phyloP scores from a whole-genome alignment of 1,284 basidiomycete genomes.

The Meira nashicola region DNA sequence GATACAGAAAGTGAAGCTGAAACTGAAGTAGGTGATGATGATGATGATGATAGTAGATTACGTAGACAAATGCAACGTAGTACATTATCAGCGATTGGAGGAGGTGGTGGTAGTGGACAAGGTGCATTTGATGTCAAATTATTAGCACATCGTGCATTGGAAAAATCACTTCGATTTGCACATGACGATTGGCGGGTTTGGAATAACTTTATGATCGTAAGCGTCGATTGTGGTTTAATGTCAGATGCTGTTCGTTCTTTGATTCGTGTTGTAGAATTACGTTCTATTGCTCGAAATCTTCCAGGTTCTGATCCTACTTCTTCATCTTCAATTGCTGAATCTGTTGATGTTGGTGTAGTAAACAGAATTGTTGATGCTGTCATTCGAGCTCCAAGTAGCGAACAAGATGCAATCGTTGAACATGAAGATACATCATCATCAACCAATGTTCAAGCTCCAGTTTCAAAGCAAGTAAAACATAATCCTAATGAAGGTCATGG shows the following conservation, averaged over 20 bases:
- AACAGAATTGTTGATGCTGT: slow-evolving; percentile 82
- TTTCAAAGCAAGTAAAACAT: slow-evolving; percentile 3
- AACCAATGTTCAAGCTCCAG: background rate
- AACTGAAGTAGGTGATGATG: slow-evolving; percentile 9
- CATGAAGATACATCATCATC: slow-evolving; percentile 15
- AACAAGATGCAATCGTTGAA: slow-evolving; percentile 16
- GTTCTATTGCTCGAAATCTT: slow-evolving; percentile 53
- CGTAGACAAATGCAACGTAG: background rate
- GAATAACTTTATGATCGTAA: slow-evolving; percentile 93
- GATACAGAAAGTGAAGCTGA: slow-evolving; percentile 12
- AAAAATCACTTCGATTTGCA: slow-evolving; percentile 75
- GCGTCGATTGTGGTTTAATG: slow-evolving; percentile 86
- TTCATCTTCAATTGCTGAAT: slow-evolving; percentile 38
- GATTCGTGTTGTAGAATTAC: slow-evolving; percentile 68
- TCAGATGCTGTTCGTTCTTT: slow-evolving; percentile 80
- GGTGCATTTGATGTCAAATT: slow-evolving; percentile 64
- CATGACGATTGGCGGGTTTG: slow-evolving; percentile 97
- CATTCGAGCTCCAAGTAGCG: slow-evolving; percentile 58
- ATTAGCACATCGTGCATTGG: slow-evolving; percentile 88
- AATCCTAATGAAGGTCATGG: slow-evolving; percentile 67
- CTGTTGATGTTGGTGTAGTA: slow-evolving; percentile 77
- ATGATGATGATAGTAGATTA: background rate
- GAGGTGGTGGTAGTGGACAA: background rate
- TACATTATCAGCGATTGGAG: background rate
- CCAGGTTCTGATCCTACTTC: slow-evolving; percentile 31